phyloP scores from a whole-genome alignment of 208 protist species.

The Trypanosoma avium region DNA sequence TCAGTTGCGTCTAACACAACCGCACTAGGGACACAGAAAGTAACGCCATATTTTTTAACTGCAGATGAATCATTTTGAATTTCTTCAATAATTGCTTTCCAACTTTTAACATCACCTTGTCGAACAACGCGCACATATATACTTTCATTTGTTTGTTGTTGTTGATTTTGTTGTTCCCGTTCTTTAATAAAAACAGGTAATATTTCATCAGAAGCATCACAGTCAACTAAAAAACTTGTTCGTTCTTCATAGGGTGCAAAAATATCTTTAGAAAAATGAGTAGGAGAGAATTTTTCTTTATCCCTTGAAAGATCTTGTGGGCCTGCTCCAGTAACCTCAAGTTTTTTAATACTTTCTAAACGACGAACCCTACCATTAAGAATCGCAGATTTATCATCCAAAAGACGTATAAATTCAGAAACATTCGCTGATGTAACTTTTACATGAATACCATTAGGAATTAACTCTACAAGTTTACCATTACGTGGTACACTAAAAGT shows the following conservation, averaged over 20 bases:
- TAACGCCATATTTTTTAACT: conserved; percentile 59
- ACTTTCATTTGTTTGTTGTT: conserved; percentile 15
- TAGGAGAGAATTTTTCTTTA: conserved; percentile 66
- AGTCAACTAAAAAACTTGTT: conserved; percentile 71
- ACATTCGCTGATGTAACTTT: conserved; percentile 65
- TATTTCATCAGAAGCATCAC: conserved; percentile 60
- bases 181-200: conserved; percentile 53
- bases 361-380: conserved; percentile 40
- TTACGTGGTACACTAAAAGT: conserved; percentile 71
- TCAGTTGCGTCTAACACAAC: conserved; percentile 34
- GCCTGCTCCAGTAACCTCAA: conserved; percentile 37
- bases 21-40: conserved; percentile 58
- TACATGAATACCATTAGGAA: conserved; percentile 73
- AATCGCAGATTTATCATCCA: conserved; percentile 36
- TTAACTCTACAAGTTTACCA: conserved; percentile 61
- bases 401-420: conserved; percentile 62
- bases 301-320: conserved; percentile 41
- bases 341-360: conserved; percentile 58
- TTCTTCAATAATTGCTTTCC: conserved; percentile 46
- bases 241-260: conserved; percentile 67
- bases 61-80: conserved; percentile 40
- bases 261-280: conserved; percentile 73
- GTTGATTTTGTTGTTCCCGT: conserved; percentile 25
- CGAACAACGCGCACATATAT: conserved; percentile 44
- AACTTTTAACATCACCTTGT: conserved; percentile 39